Evolutionary conservation across 1,284 basidiomycete species (phyloP), one percentile per base, ranked within the genome.

Genomic region (Heterobasidion occidentale): DNA sequence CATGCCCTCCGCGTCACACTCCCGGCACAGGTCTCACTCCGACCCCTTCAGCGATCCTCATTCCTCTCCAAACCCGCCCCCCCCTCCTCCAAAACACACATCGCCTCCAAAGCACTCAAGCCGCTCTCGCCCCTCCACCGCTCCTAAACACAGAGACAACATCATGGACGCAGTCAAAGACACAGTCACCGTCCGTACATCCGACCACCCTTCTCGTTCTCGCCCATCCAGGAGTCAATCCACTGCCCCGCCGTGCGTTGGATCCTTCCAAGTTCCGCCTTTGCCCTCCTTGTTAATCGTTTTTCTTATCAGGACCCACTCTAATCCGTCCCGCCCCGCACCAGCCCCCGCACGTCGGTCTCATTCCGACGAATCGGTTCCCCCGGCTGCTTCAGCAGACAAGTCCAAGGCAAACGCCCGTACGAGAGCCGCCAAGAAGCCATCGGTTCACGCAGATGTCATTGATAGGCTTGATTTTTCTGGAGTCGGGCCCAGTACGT

Each of bases 401-500:
- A 86, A 84, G 68, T 62, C 75, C 51, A 85, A 81, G 67, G 48
- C 70, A 8, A 66, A 66, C 45, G 80, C 81, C 64, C 65, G 63
- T 47, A 65, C 75, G 58, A 75, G 77, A 61, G 61, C 71, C 59
- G 76, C 78, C 74, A 81, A 83, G 71, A 91, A 90, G 71, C 82
- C 84, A 54, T 90, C 88, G 69, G 71, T 72, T 34, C 83, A 85
- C 65, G 81, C 81, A 62, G 82, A 84, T 69, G 77, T 83, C 66
- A 84, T 84, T 64, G 82, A 84, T 70, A 76, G 80, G 60, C 75
- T 84, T 53, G 82, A 84, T 69, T 81, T 79, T 57, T 79, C 80
- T 46, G 80, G 83, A 54, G 86, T 89, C 49, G 89, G 89, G 14
- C 82, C 86, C 58, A 90, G 88, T 91, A 65, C 9, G 60, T 54